phyloP scores from a whole-genome alignment of 2,329 filamentous ascomycete genomes.

The Celoporthe dispersa region DNA sequence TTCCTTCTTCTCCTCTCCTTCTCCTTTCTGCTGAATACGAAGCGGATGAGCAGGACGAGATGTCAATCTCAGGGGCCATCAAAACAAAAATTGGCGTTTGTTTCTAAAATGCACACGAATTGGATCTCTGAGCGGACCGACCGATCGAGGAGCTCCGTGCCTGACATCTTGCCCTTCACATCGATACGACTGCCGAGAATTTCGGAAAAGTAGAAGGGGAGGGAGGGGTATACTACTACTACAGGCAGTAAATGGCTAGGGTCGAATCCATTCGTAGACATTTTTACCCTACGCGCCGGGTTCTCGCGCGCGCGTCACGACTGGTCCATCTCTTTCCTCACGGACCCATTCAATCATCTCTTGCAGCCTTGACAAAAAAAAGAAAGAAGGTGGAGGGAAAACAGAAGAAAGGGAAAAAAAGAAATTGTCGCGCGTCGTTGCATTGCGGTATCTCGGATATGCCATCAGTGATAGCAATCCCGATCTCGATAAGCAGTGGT shows the following conservation, averaged over 20 bases:
- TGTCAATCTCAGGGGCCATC: neutral
- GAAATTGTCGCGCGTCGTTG: neutral
- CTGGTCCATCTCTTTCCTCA: neutral
- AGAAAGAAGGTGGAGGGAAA: neutral
- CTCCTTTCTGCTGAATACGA: conserved; percentile 14
- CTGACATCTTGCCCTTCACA: neutral
- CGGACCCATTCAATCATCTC: neutral
- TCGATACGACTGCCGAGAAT: neutral
- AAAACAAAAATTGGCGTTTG: neutral
- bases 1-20: neutral
- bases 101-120: neutral
- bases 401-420: neutral
- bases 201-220: neutral
- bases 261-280: neutral
- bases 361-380: neutral
- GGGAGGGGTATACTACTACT: too few relatives aligned
- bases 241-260: too few relatives aligned
- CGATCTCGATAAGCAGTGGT: neutral
- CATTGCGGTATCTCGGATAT: neutral
- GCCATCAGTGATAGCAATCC: neutral
- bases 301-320: neutral
- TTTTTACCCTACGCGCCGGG: neutral
- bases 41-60: conserved; percentile 1
- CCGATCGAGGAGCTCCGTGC: neutral
- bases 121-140: too few relatives aligned